Base-by-base conservation (phyloP, 148 eudicot species). In the Amaranthus cruentus region DNA sequence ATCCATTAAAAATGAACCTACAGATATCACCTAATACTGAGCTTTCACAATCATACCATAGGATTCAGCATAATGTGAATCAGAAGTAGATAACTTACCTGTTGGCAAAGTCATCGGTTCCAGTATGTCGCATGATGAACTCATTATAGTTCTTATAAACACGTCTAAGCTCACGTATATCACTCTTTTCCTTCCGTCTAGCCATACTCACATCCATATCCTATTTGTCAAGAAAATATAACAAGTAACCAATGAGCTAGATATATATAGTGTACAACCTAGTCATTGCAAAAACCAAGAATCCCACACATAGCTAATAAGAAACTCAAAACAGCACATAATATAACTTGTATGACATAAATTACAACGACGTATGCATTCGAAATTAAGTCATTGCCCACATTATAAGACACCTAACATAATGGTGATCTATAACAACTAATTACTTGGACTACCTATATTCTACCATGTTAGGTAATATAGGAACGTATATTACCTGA, bases 101-200 rank as follows among this genome's bases (percentile, higher is more conserved):
- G 80, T 85, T 83, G 57, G 89, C 85, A 77, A 83, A 81, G 81
- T 84, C 83, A 79, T 81, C 81, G 51, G 85, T 86, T 83, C 85
- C 91, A 60, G 87, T 88, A 73, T 91, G 89, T 71, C 85, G 83
- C 82, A 79, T 83, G 57, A 90, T 86, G 80, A 86, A 91, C 63
- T 86, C 83, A 78, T 83, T 81, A 71, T 91, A 95, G 64, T 79
- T 79, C 8, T 79, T 85, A 79, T 83, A 88, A 77, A 92, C 97
- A 76, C 92, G 97, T 69, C 86, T 80, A 46, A 95, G 89, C 82
- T 95, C 99, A 74, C 94, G 96, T 71, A 95, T 75, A 71, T 90
- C 97, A 81, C 92, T 92, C 83, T 83, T 88, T 80, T 88, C 97
- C 79, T 82, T 91, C 81, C 99, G 84, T 73, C 72, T 84, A 21